Conservation (phyloP, 345 rosid genomes). For the Rhodamnia rubescens region DNA sequence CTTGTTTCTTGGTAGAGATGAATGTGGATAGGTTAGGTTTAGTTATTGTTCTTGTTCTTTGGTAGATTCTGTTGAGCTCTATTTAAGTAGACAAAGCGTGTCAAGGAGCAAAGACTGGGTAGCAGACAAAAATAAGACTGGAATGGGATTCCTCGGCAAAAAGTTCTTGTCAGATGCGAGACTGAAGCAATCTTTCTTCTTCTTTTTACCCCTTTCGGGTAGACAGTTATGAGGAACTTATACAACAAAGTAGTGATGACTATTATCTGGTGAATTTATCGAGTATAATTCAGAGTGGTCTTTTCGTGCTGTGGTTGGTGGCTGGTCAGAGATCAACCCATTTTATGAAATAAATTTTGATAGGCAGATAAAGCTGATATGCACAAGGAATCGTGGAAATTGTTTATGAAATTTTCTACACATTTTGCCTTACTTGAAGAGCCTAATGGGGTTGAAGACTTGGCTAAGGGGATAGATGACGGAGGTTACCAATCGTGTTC, state of each 20-base stretch:
- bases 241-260: not conserved
- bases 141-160: not conserved
- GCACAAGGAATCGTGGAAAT: not conserved
- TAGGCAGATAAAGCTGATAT: not conserved
- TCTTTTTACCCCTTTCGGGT: not conserved
- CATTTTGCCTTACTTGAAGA: not conserved
- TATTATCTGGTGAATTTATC: not conserved
- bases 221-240: not conserved
- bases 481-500: not conserved
- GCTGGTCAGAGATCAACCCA: not conserved
- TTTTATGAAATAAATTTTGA: not conserved
- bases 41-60: not conserved
- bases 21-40: not conserved
- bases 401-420: not conserved
- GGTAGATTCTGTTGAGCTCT: not conserved
- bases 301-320: not conserved
- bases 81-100: not conserved
- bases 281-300: not conserved
- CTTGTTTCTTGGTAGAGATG: not conserved
- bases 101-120: not conserved
- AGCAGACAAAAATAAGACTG: not conserved
- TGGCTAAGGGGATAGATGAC: not conserved
- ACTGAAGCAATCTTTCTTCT: not conserved
- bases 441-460: not conserved
- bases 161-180: not conserved